Evolutionary conservation across 2,329 filamentous ascomycete genomes (phyloP).

Genomic region (Colletotrichum cordylinicola): DNA sequence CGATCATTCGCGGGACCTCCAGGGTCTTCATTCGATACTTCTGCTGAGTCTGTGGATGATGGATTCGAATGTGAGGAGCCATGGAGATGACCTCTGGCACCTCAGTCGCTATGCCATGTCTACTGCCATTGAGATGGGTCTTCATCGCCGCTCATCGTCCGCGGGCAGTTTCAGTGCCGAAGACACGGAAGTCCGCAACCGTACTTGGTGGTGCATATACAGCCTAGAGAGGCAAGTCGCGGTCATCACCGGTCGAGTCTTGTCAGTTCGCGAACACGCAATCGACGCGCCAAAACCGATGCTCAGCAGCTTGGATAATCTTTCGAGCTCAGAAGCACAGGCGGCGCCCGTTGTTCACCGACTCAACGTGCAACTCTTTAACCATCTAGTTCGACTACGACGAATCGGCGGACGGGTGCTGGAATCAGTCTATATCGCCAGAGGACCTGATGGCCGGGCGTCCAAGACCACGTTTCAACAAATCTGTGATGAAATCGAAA

Average conservation of each 20-base stretch:
- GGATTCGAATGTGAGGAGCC: conserved; percentile 17
- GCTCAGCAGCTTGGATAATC: conserved; percentile 15
- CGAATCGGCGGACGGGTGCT: conserved; percentile 27
- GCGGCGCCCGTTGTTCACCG: conserved; percentile 18
- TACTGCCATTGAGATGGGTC: conserved; percentile 27
- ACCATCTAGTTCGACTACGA: conserved; percentile 20
- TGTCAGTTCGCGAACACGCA: conserved; percentile 28
- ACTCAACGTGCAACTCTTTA: conserved; percentile 19
- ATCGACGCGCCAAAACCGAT: conserved; percentile 25
- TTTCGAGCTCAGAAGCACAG: conserved; percentile 11
- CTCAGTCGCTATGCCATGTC: conserved; percentile 30
- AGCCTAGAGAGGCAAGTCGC: conserved; percentile 28
- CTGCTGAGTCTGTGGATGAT: conserved; percentile 30
- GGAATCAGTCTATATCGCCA: conserved; percentile 29
- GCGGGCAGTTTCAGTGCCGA: conserved; percentile 24
- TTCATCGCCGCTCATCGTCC: conserved; percentile 26
- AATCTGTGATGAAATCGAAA: conserved; percentile 25
- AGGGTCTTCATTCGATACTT: conserved; percentile 26
- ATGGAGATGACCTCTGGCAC: conserved; percentile 31
- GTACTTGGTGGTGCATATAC: conserved; percentile 30
- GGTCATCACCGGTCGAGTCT: conserved; percentile 27
- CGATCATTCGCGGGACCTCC: conserved; percentile 24
- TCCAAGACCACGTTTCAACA: conserved; percentile 26
- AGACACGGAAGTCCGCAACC: conserved; percentile 26
- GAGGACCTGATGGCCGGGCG: conserved; percentile 25